phyloP scores from a whole-genome alignment of 2,329 filamentous ascomycete genomes.

The Alternaria panax region DNA sequence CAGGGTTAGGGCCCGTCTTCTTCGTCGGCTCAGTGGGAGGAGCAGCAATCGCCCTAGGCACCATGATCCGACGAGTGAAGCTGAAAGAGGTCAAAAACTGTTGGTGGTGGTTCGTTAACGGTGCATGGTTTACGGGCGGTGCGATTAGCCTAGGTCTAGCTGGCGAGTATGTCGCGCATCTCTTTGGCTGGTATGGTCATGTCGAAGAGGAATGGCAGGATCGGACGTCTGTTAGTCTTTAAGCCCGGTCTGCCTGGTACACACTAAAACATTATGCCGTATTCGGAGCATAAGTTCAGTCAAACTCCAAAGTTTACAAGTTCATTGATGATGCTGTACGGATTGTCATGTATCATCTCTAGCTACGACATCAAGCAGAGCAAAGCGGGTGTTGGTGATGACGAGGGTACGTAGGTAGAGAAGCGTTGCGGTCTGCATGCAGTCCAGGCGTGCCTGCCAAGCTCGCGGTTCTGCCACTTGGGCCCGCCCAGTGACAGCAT shows the following conservation, averaged over 20 bases:
- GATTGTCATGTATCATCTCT: neutral
- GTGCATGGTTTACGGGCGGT: constrained; percentile 68
- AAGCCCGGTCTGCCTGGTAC: no score
- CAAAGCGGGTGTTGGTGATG: no score
- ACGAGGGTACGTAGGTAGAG: no score
- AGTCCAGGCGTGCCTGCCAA: constrained; percentile 20
- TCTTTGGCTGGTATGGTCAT: constrained; percentile 34
- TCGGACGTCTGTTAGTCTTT: neutral
- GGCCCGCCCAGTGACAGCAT: constrained; percentile 24
- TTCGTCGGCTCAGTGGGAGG: constrained; percentile 66
- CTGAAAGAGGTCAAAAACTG: constrained; percentile 65
- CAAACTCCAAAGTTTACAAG: no score
- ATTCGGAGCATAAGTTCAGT: no score
- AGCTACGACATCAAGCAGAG: no score
- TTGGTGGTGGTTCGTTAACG: constrained; percentile 71
- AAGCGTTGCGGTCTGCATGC: neutral
- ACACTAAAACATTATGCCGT: no score
- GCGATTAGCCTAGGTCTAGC: constrained; percentile 63
- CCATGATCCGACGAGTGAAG: constrained; percentile 67
- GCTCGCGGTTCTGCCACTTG: constrained; percentile 20
- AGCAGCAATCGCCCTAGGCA: constrained; percentile 60
- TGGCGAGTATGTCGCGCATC: constrained; percentile 59
- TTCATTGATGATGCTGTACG: neutral
- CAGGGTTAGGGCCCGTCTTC: constrained; percentile 65
- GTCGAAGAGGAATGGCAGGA: constrained; percentile 8